Base-by-base conservation (phyloP, 805 yeast genomes). In the Saturnispora galanensis region DNA sequence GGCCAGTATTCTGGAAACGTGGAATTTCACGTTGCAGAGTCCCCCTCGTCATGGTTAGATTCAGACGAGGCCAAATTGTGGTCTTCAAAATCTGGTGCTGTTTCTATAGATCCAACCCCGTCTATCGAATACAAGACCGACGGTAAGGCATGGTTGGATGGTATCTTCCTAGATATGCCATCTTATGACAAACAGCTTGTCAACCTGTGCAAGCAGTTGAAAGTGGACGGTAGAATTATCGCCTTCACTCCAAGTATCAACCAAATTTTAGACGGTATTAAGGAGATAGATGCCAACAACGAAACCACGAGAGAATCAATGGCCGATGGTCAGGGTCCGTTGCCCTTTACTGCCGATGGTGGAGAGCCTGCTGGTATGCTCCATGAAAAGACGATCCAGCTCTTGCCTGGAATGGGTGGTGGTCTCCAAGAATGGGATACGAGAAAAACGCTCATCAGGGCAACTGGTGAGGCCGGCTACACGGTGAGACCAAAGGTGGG, bases 401-500 rank as follows among this genome's bases (percentile, higher is more conserved):
- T 74, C 13, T 51, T 62, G 39, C 70, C 71, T 11, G 76, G 77
- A 5, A 69, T 67, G 31, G 75, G 76, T 2, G 77, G 76, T 17
- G 76, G 76, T 0, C 52, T 73, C 46, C 66, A 71, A 48, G 74
- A 70, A 39, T 74, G 79, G 79, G 77, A 74, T 48, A 58, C 71
- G 1, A 56, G 76, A 39, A 56, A 56, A 32, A 55, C 74, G 1
- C 46, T 53, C 2, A 62, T 69, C n/a, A 63, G 67, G 54, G 63
- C 66, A 4, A 64, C 68, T 1, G 69, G 68, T 2, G 64, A 65
- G 33, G 52, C 56, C 4, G 74, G 66, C 2, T 54, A 64, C 46
- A 74, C 72, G 4, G 72, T 75, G 41, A 59, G 77, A 49, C 79
- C 79, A 3, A 68, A 66, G 51, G 77, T 73, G 21, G 77, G 76